Conservation (phyloP, 768 basidiomycete species). For the Chalciporus piperatus region DNA sequence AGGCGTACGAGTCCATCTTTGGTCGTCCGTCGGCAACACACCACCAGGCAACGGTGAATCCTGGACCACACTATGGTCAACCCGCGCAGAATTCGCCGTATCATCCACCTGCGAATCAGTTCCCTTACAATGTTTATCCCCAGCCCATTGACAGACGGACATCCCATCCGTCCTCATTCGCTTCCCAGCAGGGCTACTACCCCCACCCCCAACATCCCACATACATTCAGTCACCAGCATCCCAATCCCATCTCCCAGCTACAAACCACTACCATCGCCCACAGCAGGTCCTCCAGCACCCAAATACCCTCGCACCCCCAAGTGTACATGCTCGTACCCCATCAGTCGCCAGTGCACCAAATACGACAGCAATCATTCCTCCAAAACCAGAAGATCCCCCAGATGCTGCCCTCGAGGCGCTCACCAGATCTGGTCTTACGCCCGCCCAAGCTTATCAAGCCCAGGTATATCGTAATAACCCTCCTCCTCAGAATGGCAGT, state of each 20-base stretch:
- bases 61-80: slow-evolving; percentile 14
- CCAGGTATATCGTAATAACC: slow-evolving; percentile 57
- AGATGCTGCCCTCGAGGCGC: slow-evolving; percentile 43
- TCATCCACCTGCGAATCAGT: slow-evolving; percentile 27
- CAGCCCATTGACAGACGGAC: slow-evolving; percentile 45
- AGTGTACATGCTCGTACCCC: slow-evolving; percentile 43
- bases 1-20: slow-evolving; percentile 87
- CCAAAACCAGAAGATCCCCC: slow-evolving; percentile 50
- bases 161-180: slow-evolving; percentile 41
- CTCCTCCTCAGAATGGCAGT: slow-evolving; percentile 33
- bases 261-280: slow-evolving; percentile 15
- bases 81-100: slow-evolving; percentile 14
- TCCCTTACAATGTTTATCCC: slow-evolving; percentile 39
- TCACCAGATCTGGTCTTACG: slow-evolving; percentile 55
- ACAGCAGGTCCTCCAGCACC: slow-evolving; percentile 23
- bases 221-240: slow-evolving; percentile 38
- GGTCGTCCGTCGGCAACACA: slow-evolving; percentile 65
- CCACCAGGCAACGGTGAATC: slow-evolving; percentile 34
- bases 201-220: slow-evolving; percentile 21
- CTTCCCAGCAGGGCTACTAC: slow-evolving; percentile 26
- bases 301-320: slow-evolving; percentile 37
- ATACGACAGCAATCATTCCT: slow-evolving; percentile 42
- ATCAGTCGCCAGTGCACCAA: slow-evolving; percentile 47
- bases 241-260: slow-evolving; percentile 18
- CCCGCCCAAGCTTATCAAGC: slow-evolving; percentile 82